A percentile compares a stretch with the other conserved stretches of the same genome.
Evolutionary conservation across 1,284 basidiomycete species (phyloP).

Genomic region (Lignosus rhinocerotis): DNA sequence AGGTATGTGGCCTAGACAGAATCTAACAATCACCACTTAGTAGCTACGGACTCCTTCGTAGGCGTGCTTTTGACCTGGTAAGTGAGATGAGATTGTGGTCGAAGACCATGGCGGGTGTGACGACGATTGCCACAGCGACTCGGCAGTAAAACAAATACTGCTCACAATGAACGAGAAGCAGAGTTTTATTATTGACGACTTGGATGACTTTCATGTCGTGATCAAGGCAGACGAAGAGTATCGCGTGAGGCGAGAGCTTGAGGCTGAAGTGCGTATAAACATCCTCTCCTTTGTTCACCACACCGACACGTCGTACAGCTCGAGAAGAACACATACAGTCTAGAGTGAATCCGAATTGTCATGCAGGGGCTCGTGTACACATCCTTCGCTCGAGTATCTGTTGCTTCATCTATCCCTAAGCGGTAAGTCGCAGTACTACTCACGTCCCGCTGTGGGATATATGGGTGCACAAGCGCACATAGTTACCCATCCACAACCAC

Average conservation of each 20-base stretch:
- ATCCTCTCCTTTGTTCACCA: background rate
- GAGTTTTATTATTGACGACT: slow-evolving; percentile 83
- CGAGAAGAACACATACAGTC: slow-evolving; percentile 46
- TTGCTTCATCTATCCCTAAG: no score
- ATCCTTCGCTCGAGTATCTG: background rate
- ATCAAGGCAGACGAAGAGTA: slow-evolving; percentile 83
- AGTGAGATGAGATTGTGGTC: slow-evolving; percentile 24
- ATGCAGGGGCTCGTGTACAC: background rate
- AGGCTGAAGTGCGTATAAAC: slow-evolving; percentile 62
- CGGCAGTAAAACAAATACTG: slow-evolving; percentile 89
- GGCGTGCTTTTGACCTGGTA: slow-evolving; percentile 78
- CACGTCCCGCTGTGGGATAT: no score
- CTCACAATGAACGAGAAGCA: slow-evolving; percentile 79
- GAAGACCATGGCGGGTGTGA: background rate
- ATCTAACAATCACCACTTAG: slow-evolving; percentile 1
- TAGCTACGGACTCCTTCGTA: slow-evolving; percentile 28
- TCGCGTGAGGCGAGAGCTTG: slow-evolving; percentile 69
- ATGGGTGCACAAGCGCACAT: no score
- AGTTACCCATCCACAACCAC: no score
- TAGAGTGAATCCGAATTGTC: slow-evolving; percentile 35
- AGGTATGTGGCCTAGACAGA: slow-evolving; percentile 40
- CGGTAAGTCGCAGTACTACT: no score
- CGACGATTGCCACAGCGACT: slow-evolving; percentile 54
- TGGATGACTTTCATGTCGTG: slow-evolving; percentile 84
- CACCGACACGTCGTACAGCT: slow-evolving; percentile 14